Evolutionary conservation across 1,284 basidiomycete genomes (phyloP).

Genomic region (Ceratobasidium theobromae): DNA sequence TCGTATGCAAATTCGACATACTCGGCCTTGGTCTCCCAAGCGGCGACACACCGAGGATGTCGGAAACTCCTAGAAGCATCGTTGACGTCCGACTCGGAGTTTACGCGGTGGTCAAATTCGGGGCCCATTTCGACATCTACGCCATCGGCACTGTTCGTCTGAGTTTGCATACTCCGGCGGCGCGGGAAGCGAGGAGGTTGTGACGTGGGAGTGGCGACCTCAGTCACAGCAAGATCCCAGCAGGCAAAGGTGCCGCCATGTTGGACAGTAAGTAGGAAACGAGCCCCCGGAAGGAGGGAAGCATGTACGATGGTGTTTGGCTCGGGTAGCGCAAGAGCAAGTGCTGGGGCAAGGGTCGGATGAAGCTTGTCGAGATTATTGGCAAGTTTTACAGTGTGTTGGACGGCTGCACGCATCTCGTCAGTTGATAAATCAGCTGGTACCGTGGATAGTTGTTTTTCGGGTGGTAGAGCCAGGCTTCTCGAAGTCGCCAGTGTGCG

Average conservation of each 20-base stretch:
- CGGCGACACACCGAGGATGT: conserved; percentile 10
- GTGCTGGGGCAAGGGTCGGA: neutral
- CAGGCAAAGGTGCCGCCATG: conserved; percentile 26
- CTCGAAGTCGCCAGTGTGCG: conserved; percentile 13
- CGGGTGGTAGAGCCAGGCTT: conserved; percentile 1
- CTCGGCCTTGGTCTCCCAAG: conserved; percentile 22
- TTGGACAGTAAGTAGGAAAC: conserved; percentile 22
- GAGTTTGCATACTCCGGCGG: conserved; percentile 11
- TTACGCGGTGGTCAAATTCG: neutral
- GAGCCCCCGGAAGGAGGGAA: conserved; percentile 15
- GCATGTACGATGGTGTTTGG: conserved; percentile 8
- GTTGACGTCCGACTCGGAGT: neutral
- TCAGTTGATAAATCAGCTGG: conserved; percentile 13
- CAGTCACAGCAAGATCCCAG: conserved; percentile 18
- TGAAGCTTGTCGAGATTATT: neutral
- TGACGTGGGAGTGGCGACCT: neutral
- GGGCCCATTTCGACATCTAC: conserved; percentile 23
- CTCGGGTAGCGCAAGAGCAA: conserved; percentile 5
- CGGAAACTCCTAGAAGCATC: neutral
- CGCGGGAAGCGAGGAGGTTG: conserved; percentile 8
- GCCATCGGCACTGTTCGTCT: conserved; percentile 19
- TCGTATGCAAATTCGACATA: conserved; percentile 30
- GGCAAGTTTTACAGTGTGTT: neutral
- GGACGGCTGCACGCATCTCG: conserved; percentile 13
- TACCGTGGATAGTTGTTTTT: conserved; percentile 8